Evolutionary conservation across 2,329 filamentous ascomycete species (phyloP), one percentile per base, ranked within the genome.

Genomic region (Aspergillus sp.): DNA sequence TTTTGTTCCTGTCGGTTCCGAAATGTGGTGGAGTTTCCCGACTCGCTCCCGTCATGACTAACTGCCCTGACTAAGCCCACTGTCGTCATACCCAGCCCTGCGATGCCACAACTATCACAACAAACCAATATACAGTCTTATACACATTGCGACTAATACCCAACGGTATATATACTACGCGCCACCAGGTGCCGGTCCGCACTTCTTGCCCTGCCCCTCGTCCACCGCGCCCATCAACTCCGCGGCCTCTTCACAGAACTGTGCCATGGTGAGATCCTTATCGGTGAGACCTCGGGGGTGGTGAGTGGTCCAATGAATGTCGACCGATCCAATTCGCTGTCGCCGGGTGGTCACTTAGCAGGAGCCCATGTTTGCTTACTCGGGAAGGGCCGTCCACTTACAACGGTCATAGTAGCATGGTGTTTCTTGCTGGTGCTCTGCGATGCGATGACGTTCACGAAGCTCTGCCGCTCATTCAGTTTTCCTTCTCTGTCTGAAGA

Each of bases 251-350:
- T 74, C 71, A 49, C 71, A 73, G 47, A 67, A 66, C 44, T 59
- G 62, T 3, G 71, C 71, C 66, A 73, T 67, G 3, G 56, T 55
- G 26, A 67, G 58, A 51, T 74, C 71, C 53, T 73, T 72, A 24
- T 62, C 53, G 9, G 69, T 68, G 20, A 74, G 63, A 20, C 71
- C 71, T n/a, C 65, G 68, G 6, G 71, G 71, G 17, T 59, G 56
- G 60, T 74, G 71, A 40, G 71, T 73, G 14, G 71, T 73, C 71
- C 71, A 74, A 60, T 71, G 65, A 49, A 72, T 60, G 54, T 70
- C 65, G 35, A 73, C 69, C 2, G 68, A 70, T 6, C 69, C 69
- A 53, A 71, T 62, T 44, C 67, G 61, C 68, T 71, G 48, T 38
- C 35, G 16, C 35, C 14, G 16, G 14, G 14, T n/a, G 22, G 13